Evolutionary conservation across 495 filamentous ascomycete species (phyloP), one percentile per base, ranked within the genome.

Genomic region (Diplogelasinospora grovesii): DNA sequence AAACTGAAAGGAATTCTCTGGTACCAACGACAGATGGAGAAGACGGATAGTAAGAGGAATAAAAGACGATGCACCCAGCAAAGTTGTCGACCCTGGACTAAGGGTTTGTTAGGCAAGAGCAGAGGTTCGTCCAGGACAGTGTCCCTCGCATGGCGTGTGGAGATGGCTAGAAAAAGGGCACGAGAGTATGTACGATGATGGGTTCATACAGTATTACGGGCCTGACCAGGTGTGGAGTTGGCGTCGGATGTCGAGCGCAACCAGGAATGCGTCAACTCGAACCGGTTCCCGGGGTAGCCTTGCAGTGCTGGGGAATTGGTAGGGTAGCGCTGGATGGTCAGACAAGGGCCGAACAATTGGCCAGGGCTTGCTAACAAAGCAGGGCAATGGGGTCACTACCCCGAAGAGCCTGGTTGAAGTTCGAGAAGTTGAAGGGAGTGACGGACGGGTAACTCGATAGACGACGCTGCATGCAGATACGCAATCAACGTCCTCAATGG

Each of bases 321-420:
- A 26, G 34, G 39, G 39, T 39, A 28, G 33, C 22, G 31, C 19
- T 10, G 21, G 31, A 29, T 15, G 30, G 21, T 38, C 34, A 37
- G 30, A 23, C 21, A 18, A 42, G 41, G 36, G 46, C 32, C 29
- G 46, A 44, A 22, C 43, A 42, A 39, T 42, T 50, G 42, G 33
- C 30, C 25, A 43, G 46, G 38, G 26, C 8, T n/a, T 11, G 36
- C 16, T 34, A 45, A 22, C 39, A 25, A 42, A 14, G 28, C 36
- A 50, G 33, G 22, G 22, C n/a, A 41, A 28, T 14, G 31, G 22
- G 32, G 26, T 21, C 13, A 31, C n/a, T 10, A 11, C 16, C 28
- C 19, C 18, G 27, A 33, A 25, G 5, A 10, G 20, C 28, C 20
- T 41, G 27, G 27, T 20, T 41, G 26, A 21, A 32, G 13, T 18